Evolutionary conservation across 2,329 filamentous ascomycete genomes (phyloP), one percentile per base, ranked within the genome.

Genomic region (Colletotrichum gloeosporioides): DNA sequence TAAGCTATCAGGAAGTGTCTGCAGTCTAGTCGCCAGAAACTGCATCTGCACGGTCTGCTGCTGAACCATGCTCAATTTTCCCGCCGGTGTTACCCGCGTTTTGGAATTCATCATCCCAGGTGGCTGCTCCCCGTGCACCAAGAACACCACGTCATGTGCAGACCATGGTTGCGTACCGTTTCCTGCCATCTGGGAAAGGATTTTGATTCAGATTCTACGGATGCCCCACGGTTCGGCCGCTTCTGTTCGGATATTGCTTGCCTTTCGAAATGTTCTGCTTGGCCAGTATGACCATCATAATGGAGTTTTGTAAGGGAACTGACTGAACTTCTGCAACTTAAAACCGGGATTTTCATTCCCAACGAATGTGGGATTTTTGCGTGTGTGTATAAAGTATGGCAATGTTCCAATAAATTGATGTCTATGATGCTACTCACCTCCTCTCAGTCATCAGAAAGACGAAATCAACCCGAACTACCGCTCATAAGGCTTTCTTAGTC

Each of bases 381-480:
- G 44, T n/a, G 3, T 1, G 0, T 13, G 0, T 13, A 22, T 0
- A 22, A 10, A 0, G 6, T 39, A 22, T 22, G 22, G 22, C 22
- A 0, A 39, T 39, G 0, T 39, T 39, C 0, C n/a, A 49, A 0
- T 49, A 12, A 49, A 22, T 13, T 49, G 44, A 4, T 0, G n/a
- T 49, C 10, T 49, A 3, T 49, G 10, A n/a, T 13, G 6, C 9
- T 49, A 22, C 10, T 0, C 0, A 22, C 10, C 0, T 49, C 10
- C 44, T 22, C 44, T 49, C 44, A 0, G 10, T 22, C 44, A 49
- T 49, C 18, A 49, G 10, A 22, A 13, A 12, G 44, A 49, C 44
- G 44, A 49, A 4, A 49, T 49, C 44, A 49, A 49, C n/a, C 44
- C 44, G 44, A 49, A 49, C 9, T 49, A 8, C n/a, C 15, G 10